Percentiles rank a stretch among this genome's conserved stretches.
These are phyloP conservation scores for Aspergillus tamarii DNA, from an alignment of 2,329 filamentous ascomycete species.

Conservation along the genomic window DNA sequence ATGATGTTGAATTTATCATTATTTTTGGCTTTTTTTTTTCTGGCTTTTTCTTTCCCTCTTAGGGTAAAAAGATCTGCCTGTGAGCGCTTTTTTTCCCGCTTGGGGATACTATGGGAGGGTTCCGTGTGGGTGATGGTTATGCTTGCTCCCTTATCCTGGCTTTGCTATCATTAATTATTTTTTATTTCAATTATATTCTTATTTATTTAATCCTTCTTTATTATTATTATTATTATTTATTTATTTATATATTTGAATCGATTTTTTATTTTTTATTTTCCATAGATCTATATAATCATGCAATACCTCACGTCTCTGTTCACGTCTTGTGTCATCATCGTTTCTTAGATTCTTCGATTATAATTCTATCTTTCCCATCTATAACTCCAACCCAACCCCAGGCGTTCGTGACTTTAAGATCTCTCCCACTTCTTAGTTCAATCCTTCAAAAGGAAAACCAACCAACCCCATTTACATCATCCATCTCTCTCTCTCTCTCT, in stretches of 20 bases:
- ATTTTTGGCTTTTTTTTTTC: background rate
- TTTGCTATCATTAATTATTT: background rate
- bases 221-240: no score
- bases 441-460: background rate
- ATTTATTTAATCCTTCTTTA: background rate
- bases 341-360: slow-evolving; percentile 12
- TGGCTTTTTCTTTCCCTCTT: slow-evolving; percentile 2
- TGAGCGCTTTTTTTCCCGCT: background rate
- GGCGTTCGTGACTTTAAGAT: slow-evolving; percentile 10
- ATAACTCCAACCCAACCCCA: slow-evolving; percentile 13
- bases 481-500: background rate
- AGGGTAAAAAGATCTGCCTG: slow-evolving; percentile 8
- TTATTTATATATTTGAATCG: background rate
- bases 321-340: slow-evolving; percentile 11
- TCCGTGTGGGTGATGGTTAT: background rate
- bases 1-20: background rate
- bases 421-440: background rate
- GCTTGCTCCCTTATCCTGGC: background rate
- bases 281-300: slow-evolving; percentile 24
- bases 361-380: slow-evolving; percentile 4
- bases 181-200: background rate
- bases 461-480: background rate
- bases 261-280: background rate
- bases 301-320: slow-evolving; percentile 14
- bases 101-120: background rate